Base-by-base conservation (phyloP, 2,329 filamentous ascomycete species). In the Fusarium xylarioides region DNA sequence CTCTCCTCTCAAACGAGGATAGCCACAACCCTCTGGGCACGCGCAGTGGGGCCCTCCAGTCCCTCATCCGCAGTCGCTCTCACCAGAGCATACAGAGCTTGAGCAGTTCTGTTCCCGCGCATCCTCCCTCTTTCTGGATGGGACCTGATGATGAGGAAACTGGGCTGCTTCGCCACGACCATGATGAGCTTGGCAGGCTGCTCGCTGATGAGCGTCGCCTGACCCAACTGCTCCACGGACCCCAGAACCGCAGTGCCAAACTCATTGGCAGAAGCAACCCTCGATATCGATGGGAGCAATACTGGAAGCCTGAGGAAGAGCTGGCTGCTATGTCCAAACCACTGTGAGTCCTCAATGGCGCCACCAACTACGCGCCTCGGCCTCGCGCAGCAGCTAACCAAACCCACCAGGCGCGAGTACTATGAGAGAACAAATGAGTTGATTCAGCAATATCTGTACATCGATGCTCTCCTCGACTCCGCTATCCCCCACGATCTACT, bases 391-490 rank as follows among this genome's bases (percentile, higher is more conserved):
- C 44, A 43, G 38, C 56, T 69, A 59, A 65, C 59, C 63, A 64
- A 57, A 12, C 18, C 23, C 32, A 49, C 12, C 71, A 92, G 90
- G 68, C 92, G 95, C 52, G 80, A 91, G 78, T 98, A 97, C 83
- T 97, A 98, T 79, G 92, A 97, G 85, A 90, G 93, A 47, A 95
- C 91, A 79, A 98, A 98, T 83, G 91, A 91, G 75, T 86, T 98
- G 47, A 91, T 98, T 66, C 93, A 96, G 81, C 93, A 97, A 80
- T 98, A 98, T 81, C 87, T 97, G 71, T 98, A 97, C 81, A 97
- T 98, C 76, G 95, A 98, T 82, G 90, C 92, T 58, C 86, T 98
- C 63, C 88, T 98, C 69, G 95, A 97, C 82, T 97, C 94, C 14
- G 95, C 94, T 35, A 89, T 97, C n/a, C 95, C 95, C 4, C 95